Percentiles rank a stretch among this genome's conserved stretches.
Evolutionary conservation across 192 early-diverging fungal genomes (phyloP).

Genomic region (Coemansia sp.): DNA sequence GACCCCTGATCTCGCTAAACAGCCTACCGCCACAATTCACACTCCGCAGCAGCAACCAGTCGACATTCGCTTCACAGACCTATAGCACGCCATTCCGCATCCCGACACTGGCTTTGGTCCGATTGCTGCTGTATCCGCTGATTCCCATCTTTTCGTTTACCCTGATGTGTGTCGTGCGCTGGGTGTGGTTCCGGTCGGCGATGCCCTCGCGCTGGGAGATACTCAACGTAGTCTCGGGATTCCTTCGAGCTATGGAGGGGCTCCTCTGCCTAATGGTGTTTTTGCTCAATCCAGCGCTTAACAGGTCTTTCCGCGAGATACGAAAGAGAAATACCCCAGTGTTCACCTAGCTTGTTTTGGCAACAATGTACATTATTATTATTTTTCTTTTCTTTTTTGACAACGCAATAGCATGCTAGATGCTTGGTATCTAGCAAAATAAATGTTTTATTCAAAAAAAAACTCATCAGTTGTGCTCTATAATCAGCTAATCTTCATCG

Average conservation of each 20-base stretch:
- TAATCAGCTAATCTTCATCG: not conserved
- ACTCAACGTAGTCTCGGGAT: conserved; percentile 43
- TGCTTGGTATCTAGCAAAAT: not conserved
- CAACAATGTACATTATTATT: not conserved
- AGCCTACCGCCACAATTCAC: conserved; percentile 20
- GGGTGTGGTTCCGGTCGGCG: conserved; percentile 46
- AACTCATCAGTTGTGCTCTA: no score
- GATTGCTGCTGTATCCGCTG: conserved; percentile 44
- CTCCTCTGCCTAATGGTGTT: conserved; percentile 50
- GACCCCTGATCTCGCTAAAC: conserved; percentile 15
- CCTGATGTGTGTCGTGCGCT: conserved; percentile 47
- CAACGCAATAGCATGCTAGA: no score
- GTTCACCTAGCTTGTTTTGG: conserved; percentile 10
- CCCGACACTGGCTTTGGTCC: conserved; percentile 38
- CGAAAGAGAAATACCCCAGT: conserved; percentile 43
- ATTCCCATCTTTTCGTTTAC: conserved; percentile 51
- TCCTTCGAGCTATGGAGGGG: conserved; percentile 36
- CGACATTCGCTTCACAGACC: conserved; percentile 8
- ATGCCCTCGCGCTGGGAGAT: conserved; percentile 49
- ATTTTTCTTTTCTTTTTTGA: no score
- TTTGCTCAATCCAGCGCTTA: conserved; percentile 47
- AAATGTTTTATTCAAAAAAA: not conserved
- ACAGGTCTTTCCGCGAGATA: conserved; percentile 48
- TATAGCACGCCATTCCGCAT: conserved; percentile 34
- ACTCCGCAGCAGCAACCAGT: conserved; percentile 18